Evolutionary conservation across 148 eudicot genomes (phyloP), one percentile per base, ranked within the genome.

Genomic region (Camellia lanceoleosa): DNA sequence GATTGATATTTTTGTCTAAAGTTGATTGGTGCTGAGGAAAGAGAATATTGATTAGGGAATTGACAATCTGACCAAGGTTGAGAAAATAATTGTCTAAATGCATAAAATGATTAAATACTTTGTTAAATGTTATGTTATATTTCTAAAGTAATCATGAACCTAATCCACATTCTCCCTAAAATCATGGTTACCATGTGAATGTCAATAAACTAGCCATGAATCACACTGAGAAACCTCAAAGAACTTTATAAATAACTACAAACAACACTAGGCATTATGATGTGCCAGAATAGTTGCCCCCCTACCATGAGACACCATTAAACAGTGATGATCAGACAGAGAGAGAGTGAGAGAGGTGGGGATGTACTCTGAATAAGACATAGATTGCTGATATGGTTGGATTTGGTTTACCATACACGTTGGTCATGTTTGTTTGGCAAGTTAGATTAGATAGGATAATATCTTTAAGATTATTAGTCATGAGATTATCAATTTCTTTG

Each of bases 271-370:
- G 74, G 73, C 55, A 80, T 80, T 42, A 77, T 82, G 66, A 85
- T 77, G 78, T 69, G 80, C 83, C 78, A 80, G 83, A 75, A 77
- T 23, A 16, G 61, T 19, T 82, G 84, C 81, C 71, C 76, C 87
- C 87, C 77, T 59, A 47, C 64, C 65, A 71, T 66, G 85, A 82
- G 87, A 85, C 87, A 79, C 78, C 80, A 78, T 79, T 73, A 55
- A 42, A 82, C 79, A 55, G 41, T 60, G 71, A 69, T 66, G 15
- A 62, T 0, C 23, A 7, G 5, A 49, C 41, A 47, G 56, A 46
- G 58, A 49, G 11, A 7, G 51, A 51, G 79, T 46, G 70, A 76
- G 52, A 14, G 44, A 13, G 30, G 65, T 56, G 20, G 65, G 23
- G 20, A 2, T 19, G 65, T 11, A 12, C 13, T 7, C 42, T 23